Percentiles rank a stretch among this genome's conserved stretches.
phyloP scores from a whole-genome alignment of 257 asterid genomes.

The Solanum clarkiae region DNA sequence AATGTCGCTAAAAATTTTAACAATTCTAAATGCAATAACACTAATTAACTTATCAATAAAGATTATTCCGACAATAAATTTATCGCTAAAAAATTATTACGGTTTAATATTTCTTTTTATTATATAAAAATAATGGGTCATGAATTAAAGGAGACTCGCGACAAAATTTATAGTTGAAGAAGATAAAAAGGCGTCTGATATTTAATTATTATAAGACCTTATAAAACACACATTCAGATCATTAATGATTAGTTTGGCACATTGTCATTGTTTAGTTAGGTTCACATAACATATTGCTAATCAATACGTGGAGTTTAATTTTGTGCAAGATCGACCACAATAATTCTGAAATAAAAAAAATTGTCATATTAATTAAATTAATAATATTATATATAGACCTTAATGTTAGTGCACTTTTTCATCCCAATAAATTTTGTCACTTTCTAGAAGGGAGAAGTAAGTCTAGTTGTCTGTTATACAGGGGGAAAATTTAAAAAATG shows the following conservation, averaged over 20 bases:
- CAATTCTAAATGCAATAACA: no score
- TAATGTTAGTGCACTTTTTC: not conserved
- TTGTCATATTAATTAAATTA: not conserved
- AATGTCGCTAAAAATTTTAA: no score
- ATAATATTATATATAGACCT: not conserved
- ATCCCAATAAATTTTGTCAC: not conserved
- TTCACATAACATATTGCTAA: not conserved
- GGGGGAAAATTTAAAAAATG: not conserved
- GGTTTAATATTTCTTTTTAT: no score
- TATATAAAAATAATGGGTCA: no score
- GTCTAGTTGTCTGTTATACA: not conserved
- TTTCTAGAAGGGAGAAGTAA: not conserved
- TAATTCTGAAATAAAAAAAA: not conserved
- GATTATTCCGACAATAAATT: no score
- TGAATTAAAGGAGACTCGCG: no score
- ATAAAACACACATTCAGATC: not conserved
- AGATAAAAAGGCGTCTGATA: no score
- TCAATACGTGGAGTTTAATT: not conserved
- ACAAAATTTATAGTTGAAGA: no score
- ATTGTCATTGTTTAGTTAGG: not conserved
- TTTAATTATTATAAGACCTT: no score
- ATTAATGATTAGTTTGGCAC: not conserved
- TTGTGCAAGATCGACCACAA: not conserved
- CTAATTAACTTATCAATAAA: no score
- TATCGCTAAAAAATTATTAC: no score